Percentiles rank a stretch among this genome's conserved stretches.
These are phyloP conservation scores for Macadamia tetraphylla DNA, from an alignment of 164 flowering plant species.

Conservation along the genomic window DNA sequence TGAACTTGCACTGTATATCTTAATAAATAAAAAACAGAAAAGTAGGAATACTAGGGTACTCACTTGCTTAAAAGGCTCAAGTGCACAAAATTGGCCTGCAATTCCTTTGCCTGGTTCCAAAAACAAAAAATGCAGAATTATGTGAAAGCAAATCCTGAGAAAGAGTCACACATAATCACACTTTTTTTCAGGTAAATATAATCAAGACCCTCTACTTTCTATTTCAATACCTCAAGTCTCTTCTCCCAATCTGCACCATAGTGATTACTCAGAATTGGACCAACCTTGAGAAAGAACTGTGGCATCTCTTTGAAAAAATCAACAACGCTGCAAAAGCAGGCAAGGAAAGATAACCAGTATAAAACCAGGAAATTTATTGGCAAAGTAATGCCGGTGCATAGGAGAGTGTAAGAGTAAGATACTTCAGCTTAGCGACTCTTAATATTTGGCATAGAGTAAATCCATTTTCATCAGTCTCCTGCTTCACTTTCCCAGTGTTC, in stretches of 20 bases:
- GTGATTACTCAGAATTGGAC: slow-evolving; percentile 47
- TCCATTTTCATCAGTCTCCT: slow-evolving; percentile 27
- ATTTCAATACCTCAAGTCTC: slow-evolving; percentile 67
- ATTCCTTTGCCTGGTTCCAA: slow-evolving; percentile 63
- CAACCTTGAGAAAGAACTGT: slow-evolving; percentile 75
- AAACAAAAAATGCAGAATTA: background rate
- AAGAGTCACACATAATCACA: background rate
- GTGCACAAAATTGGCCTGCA: slow-evolving; percentile 81
- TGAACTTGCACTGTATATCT: background rate
- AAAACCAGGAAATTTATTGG: background rate
- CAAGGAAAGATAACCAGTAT: background rate
- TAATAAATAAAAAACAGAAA: background rate
- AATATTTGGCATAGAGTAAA: slow-evolving; percentile 65
- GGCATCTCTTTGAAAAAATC: slow-evolving; percentile 91
- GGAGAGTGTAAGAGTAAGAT: slow-evolving; percentile 8
- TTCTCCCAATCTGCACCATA: slow-evolving; percentile 90
- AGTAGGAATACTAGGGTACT: slow-evolving; percentile 14
- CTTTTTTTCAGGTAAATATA: background rate
- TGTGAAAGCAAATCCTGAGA: background rate
- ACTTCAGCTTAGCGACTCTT: slow-evolving; percentile 70
- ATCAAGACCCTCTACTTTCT: background rate
- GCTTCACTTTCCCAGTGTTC: slow-evolving; percentile 13
- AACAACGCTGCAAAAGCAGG: slow-evolving; percentile 38
- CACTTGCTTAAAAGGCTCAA: slow-evolving; percentile 80
- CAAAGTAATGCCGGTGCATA: background rate